A percentile compares a stretch with the other conserved stretches of the same genome.
Conservation (phyloP, 257 asterid species). For the Gardenia jasminoides region DNA sequence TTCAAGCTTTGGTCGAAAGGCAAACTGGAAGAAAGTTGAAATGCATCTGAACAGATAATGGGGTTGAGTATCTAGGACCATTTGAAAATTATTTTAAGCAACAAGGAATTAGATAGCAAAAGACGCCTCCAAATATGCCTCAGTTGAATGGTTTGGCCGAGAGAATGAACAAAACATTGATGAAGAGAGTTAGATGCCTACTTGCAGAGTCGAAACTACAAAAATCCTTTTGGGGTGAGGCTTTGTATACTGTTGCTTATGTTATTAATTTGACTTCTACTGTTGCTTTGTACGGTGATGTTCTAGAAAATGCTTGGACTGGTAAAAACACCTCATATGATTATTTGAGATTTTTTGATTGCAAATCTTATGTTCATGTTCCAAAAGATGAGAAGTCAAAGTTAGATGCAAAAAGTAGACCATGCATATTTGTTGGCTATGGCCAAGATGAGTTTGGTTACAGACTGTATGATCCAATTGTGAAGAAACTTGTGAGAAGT, state of each 20-base stretch:
- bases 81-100: too few species aligned
- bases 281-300: background rate
- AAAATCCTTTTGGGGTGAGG: background rate
- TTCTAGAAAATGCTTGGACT: background rate
- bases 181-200: too few species aligned
- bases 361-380: background rate
- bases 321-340: background rate
- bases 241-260: background rate
- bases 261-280: background rate
- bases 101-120: background rate
- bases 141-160: too few species aligned
- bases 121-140: too few species aligned
- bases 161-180: too few species aligned
- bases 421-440: background rate
- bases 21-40: too few species aligned
- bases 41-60: background rate
- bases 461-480: background rate
- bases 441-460: background rate
- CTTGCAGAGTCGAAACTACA: too few species aligned
- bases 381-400: background rate
- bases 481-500: background rate
- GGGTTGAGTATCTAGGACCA: background rate
- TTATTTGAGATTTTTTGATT: background rate
- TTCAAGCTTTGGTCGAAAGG: background rate
- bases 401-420: too few species aligned